Percentiles rank a stretch among this genome's conserved stretches.
phyloP scores from a whole-genome alignment of 1,139 yeast species.

The Kazachstania sp. region DNA sequence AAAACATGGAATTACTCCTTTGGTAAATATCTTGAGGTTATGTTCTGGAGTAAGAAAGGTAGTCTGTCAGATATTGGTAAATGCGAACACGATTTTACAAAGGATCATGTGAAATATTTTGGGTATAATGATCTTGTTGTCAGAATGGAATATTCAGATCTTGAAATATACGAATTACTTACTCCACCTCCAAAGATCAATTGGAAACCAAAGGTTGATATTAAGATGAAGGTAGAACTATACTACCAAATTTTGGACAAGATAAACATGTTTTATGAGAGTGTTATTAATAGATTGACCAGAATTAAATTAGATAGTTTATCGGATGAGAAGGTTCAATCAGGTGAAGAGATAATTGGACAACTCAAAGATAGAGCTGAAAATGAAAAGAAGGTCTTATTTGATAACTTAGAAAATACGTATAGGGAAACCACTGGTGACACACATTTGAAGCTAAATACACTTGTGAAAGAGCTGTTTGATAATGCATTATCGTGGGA shows the following conservation, averaged over 20 bases:
- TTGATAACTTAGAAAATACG: conserved; percentile 41
- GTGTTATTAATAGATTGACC: conserved; percentile 61
- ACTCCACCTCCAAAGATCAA: conserved; percentile 66
- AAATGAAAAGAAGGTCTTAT: conserved; percentile 43
- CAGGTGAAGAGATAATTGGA: conserved; percentile 52
- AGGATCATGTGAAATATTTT: conserved; percentile 75
- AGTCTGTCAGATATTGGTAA: conserved; percentile 41
- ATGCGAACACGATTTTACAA: conserved; percentile 73
- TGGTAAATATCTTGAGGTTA: conserved; percentile 83
- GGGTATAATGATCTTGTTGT: conserved; percentile 76
- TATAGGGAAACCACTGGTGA: conserved; percentile 53
- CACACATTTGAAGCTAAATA: conserved; percentile 62
- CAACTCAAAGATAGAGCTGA: conserved; percentile 49
- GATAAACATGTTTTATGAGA: conserved; percentile 55
- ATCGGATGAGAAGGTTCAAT: conserved; percentile 60
- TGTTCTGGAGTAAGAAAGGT: conserved; percentile 61
- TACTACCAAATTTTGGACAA: conserved; percentile 48
- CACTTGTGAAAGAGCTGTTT: conserved; percentile 62
- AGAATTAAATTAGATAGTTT: conserved; percentile 75
- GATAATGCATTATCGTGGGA: conserved; percentile 87
- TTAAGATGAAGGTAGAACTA: conserved; percentile 58
- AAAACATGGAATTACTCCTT: conserved; percentile 85
- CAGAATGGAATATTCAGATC: conserved; percentile 63
- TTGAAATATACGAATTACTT: conserved; percentile 69
- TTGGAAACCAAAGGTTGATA: conserved; percentile 68